Percentiles rank a stretch among this genome's conserved stretches.
Conservation (phyloP, 1,284 basidiomycete species). For the Malassezia caprae region DNA sequence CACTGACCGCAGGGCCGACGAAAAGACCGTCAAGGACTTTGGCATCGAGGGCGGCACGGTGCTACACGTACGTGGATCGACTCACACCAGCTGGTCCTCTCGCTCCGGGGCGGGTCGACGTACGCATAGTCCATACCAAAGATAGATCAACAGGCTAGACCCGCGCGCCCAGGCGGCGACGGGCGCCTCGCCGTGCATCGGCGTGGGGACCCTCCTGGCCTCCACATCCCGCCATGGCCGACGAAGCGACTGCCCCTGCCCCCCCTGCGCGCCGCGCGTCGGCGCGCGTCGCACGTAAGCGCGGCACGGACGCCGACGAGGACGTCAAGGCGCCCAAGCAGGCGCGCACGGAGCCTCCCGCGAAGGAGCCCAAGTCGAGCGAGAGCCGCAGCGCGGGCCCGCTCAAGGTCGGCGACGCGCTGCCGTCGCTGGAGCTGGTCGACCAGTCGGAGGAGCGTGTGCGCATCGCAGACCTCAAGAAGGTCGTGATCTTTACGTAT, state of each 20-base stretch:
- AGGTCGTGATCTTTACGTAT: conserved; percentile 27
- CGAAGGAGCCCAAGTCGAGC: background rate
- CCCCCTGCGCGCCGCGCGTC: background rate
- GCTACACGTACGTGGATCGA: conserved; percentile 39
- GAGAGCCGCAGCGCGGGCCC: background rate
- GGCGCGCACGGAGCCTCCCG: background rate
- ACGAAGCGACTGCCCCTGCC: background rate
- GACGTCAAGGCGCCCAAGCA: background rate
- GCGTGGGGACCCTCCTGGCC: background rate
- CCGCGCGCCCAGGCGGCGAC: too few relatives aligned
- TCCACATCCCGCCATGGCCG: background rate
- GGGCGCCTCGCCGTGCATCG: background rate
- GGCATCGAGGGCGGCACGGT: conserved; percentile 46
- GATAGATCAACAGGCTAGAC: background rate
- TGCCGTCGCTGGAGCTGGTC: conserved; percentile 66
- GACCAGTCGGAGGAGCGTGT: conserved; percentile 21
- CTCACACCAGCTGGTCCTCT: conserved; percentile 35
- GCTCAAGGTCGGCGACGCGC: conserved; percentile 58
- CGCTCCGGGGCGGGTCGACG: conserved; percentile 30
- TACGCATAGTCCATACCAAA: background rate
- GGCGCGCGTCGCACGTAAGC: background rate
- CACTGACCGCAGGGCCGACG: conserved; percentile 23
- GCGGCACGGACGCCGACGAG: background rate
- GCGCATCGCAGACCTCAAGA: conserved; percentile 12
- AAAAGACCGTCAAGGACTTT: conserved; percentile 47